Base-by-base conservation (phyloP, 2,329 filamentous ascomycete species). In the Hawksworthiomyces lignivorus region DNA sequence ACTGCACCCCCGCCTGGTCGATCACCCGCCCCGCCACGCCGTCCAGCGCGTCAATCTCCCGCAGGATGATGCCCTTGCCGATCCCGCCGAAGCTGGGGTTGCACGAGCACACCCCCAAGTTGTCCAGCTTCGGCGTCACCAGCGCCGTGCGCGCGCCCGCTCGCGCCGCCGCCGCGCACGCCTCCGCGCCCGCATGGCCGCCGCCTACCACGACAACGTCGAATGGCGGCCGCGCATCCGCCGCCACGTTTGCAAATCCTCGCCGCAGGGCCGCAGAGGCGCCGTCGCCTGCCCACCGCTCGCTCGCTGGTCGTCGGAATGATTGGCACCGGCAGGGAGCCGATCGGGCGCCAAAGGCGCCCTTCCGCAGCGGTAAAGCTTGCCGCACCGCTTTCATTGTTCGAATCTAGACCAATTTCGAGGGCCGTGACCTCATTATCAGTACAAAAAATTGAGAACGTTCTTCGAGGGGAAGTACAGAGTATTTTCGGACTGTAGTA, bases 1-100 rank as follows among this genome's bases (percentile, higher is more conserved):
- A 98, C 60, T 96, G 90, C n/a, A 96, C 77, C 6, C 87, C 92
- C 4, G 92, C 84, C 60, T 92, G 90, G 65, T 98, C 92, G 45
- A 95, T 87, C 18, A 96, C 82, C 27, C 87, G 77, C 0, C 87
- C 89, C 0, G 88, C 83, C 17, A 98, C 69, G 1, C 92, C 92
- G 56, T 97, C 92, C 46, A 98, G 71, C 0, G 92, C 92, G 66
- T 98, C 92, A 24, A 98, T 82, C 63, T 98, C 92, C 31, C 90
- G 82, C 38, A 98, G 70, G 69, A 98, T 96, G 9, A 87, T 97
- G 14, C 92, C 92, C 61, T 98, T 98, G 33, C 92, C 92, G 53
- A 98, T 97, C n/a, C 92, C 92, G 29, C 92, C 92, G 57, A 98
- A 94, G 50, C 87, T 94, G 2, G 90, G 90, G 60, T 97, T 97